Base-by-base conservation (phyloP, 2,329 filamentous ascomycete genomes). In the Neoarthrinium moseri region DNA sequence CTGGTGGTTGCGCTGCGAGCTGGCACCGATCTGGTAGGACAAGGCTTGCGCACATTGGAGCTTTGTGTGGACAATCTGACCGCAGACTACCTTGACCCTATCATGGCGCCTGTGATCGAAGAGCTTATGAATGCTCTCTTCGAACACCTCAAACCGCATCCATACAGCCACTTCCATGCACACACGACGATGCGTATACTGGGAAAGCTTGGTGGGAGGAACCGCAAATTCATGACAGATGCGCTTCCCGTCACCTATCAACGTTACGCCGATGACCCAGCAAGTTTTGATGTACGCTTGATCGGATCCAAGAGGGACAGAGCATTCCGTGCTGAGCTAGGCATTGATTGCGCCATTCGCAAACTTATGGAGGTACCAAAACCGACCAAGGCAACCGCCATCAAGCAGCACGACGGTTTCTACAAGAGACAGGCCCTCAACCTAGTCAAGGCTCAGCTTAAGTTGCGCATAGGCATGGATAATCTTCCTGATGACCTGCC, bases 61-160 rank as follows among this genome's bases (percentile, higher is more conserved):
- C 80, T 99, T 2, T 99, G 94, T 59, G 94, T 99, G 15, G 94
- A 99, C 53, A 99, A 99, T 57, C 78, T 99, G 0, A 99, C 95
- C 0, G 92, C 94, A 0, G 94, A 99, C 60, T 99, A 99, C 61
- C 74, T 99, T 12, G 94, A 99, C 57, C 95, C 94, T 0, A 97
- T 99, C 58, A 99, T 99, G 92, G 90, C 92, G 2, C 95, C 94
- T 0, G 95, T 97, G 21, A 97, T 99, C 66, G 92, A 99, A 58
- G 94, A 99, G 62, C 75, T 99, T 35, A 99, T 99, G 94, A 94
- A 91, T 37, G 92, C 92, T 1, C 76, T 99, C 1, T 99, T 95
- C 77, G 91, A 96, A 52, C 95, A 99, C 64, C 77, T 99, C 33
- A 88, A 87, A 57, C 95, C 94, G 6, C 86, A 91, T 51, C 94